These are phyloP conservation scores for Sphaerobolus stellatus DNA, from an alignment of 1,284 basidiomycete species.

Conservation along the genomic window DNA sequence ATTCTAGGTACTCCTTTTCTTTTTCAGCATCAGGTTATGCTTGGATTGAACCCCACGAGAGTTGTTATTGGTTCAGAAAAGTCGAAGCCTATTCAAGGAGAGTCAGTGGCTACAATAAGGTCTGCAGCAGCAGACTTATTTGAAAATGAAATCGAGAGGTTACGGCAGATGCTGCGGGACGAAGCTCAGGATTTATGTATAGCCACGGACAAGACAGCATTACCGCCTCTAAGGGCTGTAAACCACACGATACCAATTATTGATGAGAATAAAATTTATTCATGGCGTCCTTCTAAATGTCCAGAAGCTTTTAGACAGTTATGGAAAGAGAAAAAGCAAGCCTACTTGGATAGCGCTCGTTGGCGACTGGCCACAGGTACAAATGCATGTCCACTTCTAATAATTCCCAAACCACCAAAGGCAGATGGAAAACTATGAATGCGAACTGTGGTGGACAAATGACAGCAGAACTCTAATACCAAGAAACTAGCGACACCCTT, in stretches of 20 bases:
- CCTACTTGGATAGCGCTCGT: conserved; percentile 27
- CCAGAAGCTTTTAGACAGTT: conserved; percentile 28
- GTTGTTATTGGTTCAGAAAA: conserved; percentile 19
- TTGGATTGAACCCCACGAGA: conserved; percentile 23
- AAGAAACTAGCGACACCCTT: conserved; percentile 35
- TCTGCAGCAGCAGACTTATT: conserved; percentile 18
- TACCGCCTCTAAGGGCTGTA: conserved; percentile 35
- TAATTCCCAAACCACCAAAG: conserved; percentile 33
- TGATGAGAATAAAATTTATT: conserved; percentile 31
- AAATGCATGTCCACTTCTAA: conserved; percentile 35
- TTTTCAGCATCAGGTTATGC: conserved; percentile 22
- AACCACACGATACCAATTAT: conserved; percentile 42
- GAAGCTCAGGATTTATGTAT: conserved; percentile 29
- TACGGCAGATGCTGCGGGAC: conserved; percentile 16
- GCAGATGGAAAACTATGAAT: conserved; percentile 25
- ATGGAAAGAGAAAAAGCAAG: conserved; percentile 31
- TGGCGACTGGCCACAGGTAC: conserved; percentile 28
- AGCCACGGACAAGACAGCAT: conserved; percentile 21
- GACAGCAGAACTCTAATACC: conserved; percentile 35
- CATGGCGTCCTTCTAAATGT: conserved; percentile 31
- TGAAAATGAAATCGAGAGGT: conserved; percentile 17
- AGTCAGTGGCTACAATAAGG: conserved; percentile 11
- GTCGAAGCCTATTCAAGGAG: conserved; percentile 19
- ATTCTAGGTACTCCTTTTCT: conserved; percentile 32
- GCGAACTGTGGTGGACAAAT: conserved; percentile 34